Evolutionary conservation across 2,329 filamentous ascomycete genomes (phyloP), one percentile per base, ranked within the genome.

Genomic region (Cadophora malorum): DNA sequence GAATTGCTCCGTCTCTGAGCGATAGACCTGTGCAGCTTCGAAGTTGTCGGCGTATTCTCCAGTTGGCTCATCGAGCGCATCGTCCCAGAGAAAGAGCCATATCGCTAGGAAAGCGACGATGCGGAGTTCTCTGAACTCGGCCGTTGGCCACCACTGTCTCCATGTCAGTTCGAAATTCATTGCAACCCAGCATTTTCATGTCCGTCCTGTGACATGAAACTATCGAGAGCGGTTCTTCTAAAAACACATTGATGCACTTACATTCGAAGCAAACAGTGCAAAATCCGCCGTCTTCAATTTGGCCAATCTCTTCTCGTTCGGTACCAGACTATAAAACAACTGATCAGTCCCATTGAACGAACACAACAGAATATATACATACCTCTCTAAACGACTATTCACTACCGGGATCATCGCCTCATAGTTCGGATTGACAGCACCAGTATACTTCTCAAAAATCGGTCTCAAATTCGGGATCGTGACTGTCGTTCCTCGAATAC

Each of bases 61-160:
- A 14, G 59, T 70, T 14, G 70, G 67, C 59, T 74, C 70, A 64
- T 75, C 73, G 6, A 74, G 52, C 50, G 73, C 74, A 56, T 76
- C 72, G 41, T 76, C 74, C 72, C 73, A 75, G 7, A 72, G 70
- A 50, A 76, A 76, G 12, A 76, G 65, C 74, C 74, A 76, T 28
- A 75, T 72, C 7, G 70, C 64, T 3, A 74, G 53, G 64, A 69
- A 73, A 5, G 70, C 56, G 9, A 73, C 67, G 47, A 70, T 72
- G 25, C 69, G 58, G 21, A 75, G 70, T 35, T 68, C 50, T 10
- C 66, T 69, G 28, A 70, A 65, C 19, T 63, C 47, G 9, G 72
- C 70, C 9, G 72, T 53, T 1, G 74, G 74, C 74, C 73, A 75
- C 73, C 74, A 75, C 31, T 70, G 64, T 9, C 3, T 14, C 9